Base-by-base conservation (phyloP, 1,284 basidiomycete genomes). In the Tilletia walkeri region DNA sequence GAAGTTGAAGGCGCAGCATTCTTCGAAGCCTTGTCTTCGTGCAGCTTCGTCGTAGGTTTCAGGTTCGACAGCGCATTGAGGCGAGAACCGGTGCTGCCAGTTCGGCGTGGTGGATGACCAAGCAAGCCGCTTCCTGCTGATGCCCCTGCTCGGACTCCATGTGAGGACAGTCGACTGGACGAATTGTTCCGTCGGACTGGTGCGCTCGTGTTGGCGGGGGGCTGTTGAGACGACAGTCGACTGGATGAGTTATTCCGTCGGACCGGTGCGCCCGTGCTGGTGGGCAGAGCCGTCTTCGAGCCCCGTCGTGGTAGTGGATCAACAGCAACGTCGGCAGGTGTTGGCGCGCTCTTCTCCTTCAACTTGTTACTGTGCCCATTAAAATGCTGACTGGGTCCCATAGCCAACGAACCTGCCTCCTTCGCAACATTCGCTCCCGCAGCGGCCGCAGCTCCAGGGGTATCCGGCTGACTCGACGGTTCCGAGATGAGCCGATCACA, bases 31-130 rank as follows among this genome's bases (percentile, higher is more conserved):
- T 76, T 74, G 61, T 67, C 74, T 39, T 78, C 70, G 61, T 78
- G 67, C 24, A 79, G 69, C 63, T 79, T 80, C 24, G 78, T 80
- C 39, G 79, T 80, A 49, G 78, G 77, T 50, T 75, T 75, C 30
- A 80, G 71, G 69, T 80, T 78, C 75, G 76, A 79, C 18, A 80
- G 73, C 2, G 79, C 79, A 67, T 80, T 75, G 10, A 80, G 73
- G 0, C 79, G 73, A 63, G 74, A 74, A 4, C 71, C 78, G 2
- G 78, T 75, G 53, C 79, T 80, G 34, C 79, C 79, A 9, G 34
- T 39, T 16, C 59, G 30, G 38, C 36, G 30, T 10, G 59, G 59
- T 4, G 59, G 20, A 75, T 6, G 70, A 2, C 47, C n/a, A n/a
- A 10, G 47, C 12, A 12, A 12, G 47, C 10, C 47, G 47, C 47